phyloP scores from a whole-genome alignment of 1,284 basidiomycete species.

The Baeospora myosura region DNA sequence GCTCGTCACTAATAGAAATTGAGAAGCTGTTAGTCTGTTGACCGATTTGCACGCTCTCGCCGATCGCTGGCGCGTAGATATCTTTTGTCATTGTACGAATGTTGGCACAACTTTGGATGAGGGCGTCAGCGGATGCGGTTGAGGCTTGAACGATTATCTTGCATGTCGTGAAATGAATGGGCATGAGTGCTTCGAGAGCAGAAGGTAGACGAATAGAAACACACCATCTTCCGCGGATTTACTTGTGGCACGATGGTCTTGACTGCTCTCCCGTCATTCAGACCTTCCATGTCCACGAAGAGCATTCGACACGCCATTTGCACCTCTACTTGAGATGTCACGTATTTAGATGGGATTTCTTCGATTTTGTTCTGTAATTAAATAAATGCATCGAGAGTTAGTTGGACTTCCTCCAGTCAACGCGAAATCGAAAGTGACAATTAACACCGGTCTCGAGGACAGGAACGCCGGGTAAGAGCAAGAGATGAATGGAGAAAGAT shows the following conservation, averaged over 20 bases:
- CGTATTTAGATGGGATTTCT: slow-evolving; percentile 89
- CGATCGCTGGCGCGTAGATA: slow-evolving; percentile 71
- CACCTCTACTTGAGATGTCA: slow-evolving; percentile 68
- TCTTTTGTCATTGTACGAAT: slow-evolving; percentile 87
- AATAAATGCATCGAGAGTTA: too few relatives aligned
- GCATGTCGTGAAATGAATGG: neutral
- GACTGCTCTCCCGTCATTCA: slow-evolving; percentile 93
- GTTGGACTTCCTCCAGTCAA: too few relatives aligned
- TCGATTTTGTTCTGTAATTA: slow-evolving; percentile 60
- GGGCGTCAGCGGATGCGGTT: slow-evolving; percentile 54
- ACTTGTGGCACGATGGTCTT: slow-evolving; percentile 96
- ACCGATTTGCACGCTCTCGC: slow-evolving; percentile 82
- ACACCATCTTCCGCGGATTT: slow-evolving; percentile 89
- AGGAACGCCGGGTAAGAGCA: slow-evolving; percentile 7
- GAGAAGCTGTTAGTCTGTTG: slow-evolving; percentile 95
- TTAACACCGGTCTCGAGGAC: too few relatives aligned
- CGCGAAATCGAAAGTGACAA: too few relatives aligned
- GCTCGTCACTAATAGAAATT: slow-evolving; percentile 85
- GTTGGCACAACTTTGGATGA: slow-evolving; percentile 75
- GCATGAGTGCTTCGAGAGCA: slow-evolving; percentile 9
- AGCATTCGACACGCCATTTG: slow-evolving; percentile 80
- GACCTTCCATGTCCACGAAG: slow-evolving; percentile 92
- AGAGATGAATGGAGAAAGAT: too few relatives aligned
- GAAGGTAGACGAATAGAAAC: slow-evolving; percentile 11
- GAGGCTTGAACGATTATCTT: slow-evolving; percentile 87